A percentile compares a stretch with the other conserved stretches of the same genome.
phyloP scores from a whole-genome alignment of 257 asterid genomes.

The Jasminum sambac region DNA sequence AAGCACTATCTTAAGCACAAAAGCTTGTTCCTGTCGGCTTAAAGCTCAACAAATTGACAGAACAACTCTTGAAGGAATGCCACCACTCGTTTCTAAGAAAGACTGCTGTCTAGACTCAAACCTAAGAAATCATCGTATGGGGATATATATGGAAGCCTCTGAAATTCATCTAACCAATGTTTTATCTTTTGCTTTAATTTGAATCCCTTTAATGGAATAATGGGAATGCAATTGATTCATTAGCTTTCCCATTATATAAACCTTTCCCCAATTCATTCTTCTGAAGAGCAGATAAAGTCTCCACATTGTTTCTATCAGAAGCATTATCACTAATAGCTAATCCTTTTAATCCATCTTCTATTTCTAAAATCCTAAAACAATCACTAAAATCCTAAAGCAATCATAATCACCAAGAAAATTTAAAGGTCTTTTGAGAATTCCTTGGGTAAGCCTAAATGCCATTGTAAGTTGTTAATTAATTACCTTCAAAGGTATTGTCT shows the following conservation, averaged over 20 bases:
- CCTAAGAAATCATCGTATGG: slow-evolving; percentile 62
- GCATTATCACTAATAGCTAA: slow-evolving; percentile 42
- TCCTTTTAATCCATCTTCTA: slow-evolving; percentile 73
- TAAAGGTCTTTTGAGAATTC: slow-evolving; percentile 52
- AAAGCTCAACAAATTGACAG: slow-evolving; percentile 79
- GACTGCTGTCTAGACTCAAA: slow-evolving; percentile 55
- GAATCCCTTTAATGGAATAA: slow-evolving; percentile 77
- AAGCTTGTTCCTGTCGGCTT: slow-evolving; percentile 72
- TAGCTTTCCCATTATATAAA: slow-evolving; percentile 40
- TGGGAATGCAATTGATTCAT: slow-evolving; percentile 63
- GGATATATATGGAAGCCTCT: slow-evolving; percentile 67
- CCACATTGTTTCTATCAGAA: slow-evolving; percentile 25
- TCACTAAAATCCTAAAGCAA: slow-evolving; percentile 38
- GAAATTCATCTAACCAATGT: slow-evolving; percentile 74
- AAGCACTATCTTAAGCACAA: slow-evolving; percentile 60
- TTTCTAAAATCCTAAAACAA: no score
- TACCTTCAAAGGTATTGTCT: slow-evolving; percentile 75
- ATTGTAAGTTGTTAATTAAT: slow-evolving; percentile 63
- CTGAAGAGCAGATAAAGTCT: slow-evolving; percentile 52
- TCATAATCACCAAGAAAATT: slow-evolving; percentile 35
- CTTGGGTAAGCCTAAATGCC: slow-evolving; percentile 82
- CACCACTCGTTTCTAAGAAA: slow-evolving; percentile 79
- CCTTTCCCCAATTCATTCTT: slow-evolving; percentile 61
- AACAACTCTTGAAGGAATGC: slow-evolving; percentile 80
- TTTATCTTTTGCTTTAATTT: slow-evolving; percentile 71